Evolutionary conservation across 495 filamentous ascomycete genomes (phyloP), one percentile per base, ranked within the genome.

Genomic region (Cercophora scortea): DNA sequence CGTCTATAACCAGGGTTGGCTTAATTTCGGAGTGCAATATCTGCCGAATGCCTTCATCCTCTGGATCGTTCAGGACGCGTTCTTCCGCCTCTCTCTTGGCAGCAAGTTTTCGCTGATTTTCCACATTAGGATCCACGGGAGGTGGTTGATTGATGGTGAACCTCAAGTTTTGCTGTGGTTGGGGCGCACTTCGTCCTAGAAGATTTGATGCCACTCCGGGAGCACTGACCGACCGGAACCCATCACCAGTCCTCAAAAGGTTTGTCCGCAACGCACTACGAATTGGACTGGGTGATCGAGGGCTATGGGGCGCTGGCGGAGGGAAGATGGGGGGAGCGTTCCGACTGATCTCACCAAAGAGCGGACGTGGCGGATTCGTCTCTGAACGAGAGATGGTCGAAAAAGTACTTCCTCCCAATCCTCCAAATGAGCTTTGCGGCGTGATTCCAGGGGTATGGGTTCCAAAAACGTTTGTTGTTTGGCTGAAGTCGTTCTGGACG

Each of bases 201-300:
- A 77, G 55, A 44, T 74, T 68, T 11, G 76, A 75, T 10, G 74
- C 75, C 54, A 70, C 64, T 8, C 73, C 71, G 15, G 83, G 80
- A 19, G 81, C 77, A 61, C 81, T 84, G 50, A 81, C 69, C 7
- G 79, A 80, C 47, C 82, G 74, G 12, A 72, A 59, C 7, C 67
- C 64, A 32, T 86, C 82, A 7, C 17, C 35, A 16, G 77, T 66
- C 51, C 75, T 65, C 13, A 81, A 56, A 1, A 73, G 55, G 52
- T 71, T 75, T 47, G 71, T 66, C 16, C 71, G 74, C 7, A 76
- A 60, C 6, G 67, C 64, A 17, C 71, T 66, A 15, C 89, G 84
- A 3, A 89, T 71, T 0, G 90, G 89, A 57, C 89, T 93, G 11
- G 89, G 89, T 9, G 89, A 93, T 33, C 88, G 80, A 40, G 86